Conservation (phyloP, 805 yeast genomes). For the Saccharomyces eubayanus region DNA sequence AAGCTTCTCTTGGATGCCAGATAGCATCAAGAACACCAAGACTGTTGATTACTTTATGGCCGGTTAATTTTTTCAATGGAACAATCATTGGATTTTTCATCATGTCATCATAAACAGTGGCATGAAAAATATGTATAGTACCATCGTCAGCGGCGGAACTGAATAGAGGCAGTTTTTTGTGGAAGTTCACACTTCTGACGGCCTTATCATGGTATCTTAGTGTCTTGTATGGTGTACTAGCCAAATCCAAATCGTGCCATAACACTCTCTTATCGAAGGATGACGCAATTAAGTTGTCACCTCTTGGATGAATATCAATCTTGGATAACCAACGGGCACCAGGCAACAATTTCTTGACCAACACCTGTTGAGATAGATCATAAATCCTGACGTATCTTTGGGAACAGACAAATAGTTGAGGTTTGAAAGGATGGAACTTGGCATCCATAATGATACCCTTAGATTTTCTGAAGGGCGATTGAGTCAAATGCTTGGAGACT, state of each 20-base stretch:
- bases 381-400: conserved; percentile 88
- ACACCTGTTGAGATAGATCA: conserved; percentile 77
- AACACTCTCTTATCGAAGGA: conserved; percentile 90
- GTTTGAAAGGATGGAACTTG: conserved; percentile 92
- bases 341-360: conserved; percentile 79
- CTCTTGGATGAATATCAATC: conserved; percentile 91
- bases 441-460: conserved; percentile 95
- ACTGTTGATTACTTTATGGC: conserved; percentile 72
- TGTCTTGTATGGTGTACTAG: conserved; percentile 87
- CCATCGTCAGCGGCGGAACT: conserved; percentile 97
- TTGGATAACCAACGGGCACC: conserved; percentile 93
- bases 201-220: conserved; percentile 92
- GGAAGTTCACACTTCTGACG: conserved; percentile 81
- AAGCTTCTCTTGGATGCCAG: conserved; percentile 98
- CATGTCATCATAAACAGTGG: conserved; percentile 80
- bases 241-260: conserved; percentile 94
- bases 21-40: conserved; percentile 79
- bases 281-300: conserved; percentile 87
- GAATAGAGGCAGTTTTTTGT: conserved; percentile 80
- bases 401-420: conserved; percentile 86
- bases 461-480: conserved; percentile 88
- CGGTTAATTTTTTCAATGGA: conserved; percentile 87
- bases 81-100: conserved; percentile 93
- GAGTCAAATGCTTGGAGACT: conserved; percentile 86
- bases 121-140: conserved; percentile 86